Conservation (phyloP, 2,329 filamentous ascomycete species). For the Tolypocladium tundrense region DNA sequence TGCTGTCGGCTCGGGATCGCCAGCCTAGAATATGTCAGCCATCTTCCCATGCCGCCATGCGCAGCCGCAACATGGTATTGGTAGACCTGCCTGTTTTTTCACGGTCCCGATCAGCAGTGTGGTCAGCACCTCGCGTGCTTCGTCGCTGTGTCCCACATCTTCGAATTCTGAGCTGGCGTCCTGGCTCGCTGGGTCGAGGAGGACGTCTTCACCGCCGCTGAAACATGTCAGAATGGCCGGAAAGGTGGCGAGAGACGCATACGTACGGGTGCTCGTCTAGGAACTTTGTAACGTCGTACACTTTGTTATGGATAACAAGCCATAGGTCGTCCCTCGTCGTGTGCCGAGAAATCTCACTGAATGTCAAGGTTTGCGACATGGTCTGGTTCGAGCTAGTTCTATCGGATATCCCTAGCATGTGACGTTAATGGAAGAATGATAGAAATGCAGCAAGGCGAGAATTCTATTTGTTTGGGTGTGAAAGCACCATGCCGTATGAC, state of each 20-base stretch:
- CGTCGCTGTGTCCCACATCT: not conserved
- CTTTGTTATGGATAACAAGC: not conserved
- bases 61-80: not conserved
- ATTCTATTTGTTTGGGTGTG: not conserved
- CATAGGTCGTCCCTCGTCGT: not conserved
- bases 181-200: not conserved
- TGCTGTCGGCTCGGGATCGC: not conserved
- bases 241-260: too few relatives aligned
- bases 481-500: not conserved
- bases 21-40: not conserved
- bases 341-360: not conserved
- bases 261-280: not conserved
- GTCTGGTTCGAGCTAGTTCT: not conserved
- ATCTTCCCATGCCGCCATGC: not conserved
- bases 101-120: not conserved
- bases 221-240: not conserved
- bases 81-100: not conserved
- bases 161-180: not conserved
- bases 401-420: not conserved
- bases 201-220: not conserved
- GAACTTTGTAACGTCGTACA: not conserved
- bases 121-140: not conserved
- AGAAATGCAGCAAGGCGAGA: not conserved
- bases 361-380: not conserved
- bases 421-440: not conserved